Evolutionary conservation across 1,284 basidiomycete species (phyloP).

Genomic region (Pyrrhoderma lamaoense): DNA sequence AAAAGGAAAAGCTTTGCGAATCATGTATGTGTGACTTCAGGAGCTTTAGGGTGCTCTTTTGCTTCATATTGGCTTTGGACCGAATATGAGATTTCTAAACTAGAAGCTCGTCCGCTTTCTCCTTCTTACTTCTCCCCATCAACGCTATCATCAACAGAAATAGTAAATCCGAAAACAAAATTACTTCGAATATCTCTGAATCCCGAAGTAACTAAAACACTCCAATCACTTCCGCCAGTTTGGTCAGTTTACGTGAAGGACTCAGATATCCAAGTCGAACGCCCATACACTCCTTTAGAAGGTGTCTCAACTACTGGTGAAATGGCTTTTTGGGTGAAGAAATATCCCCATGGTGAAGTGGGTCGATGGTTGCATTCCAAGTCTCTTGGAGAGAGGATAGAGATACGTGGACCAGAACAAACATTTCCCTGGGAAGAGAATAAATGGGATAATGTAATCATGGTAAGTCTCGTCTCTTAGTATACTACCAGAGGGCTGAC

Average conservation of each 20-base stretch:
- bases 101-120: constrained; percentile 35
- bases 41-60: not conserved
- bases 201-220: constrained; percentile 31
- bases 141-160: constrained; percentile 46
- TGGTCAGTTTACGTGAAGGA: constrained; percentile 80
- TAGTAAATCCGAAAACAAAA: constrained; percentile 47
- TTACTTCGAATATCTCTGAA: constrained; percentile 57
- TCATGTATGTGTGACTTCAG: not conserved
- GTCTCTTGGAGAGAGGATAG: constrained; percentile 55
- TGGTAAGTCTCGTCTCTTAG: constrained; percentile 41
- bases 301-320: constrained; percentile 56
- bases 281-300: constrained; percentile 74
- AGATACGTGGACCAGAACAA: constrained; percentile 68
- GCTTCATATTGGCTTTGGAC: constrained; percentile 11
- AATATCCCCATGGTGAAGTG: constrained; percentile 73
- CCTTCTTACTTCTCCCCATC: constrained; percentile 57
- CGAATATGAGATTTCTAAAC: not conserved
- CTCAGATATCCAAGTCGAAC: constrained; percentile 82
- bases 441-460: constrained; percentile 71
- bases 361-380: constrained; percentile 75
- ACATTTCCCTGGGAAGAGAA: constrained; percentile 59
- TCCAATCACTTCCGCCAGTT: constrained; percentile 36
- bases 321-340: constrained; percentile 72
- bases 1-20: not conserved
- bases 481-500: constrained; percentile 1